Evolutionary conservation across 179 eudicot species (phyloP), one percentile per base, ranked within the genome.

Genomic region (Heliamphora pulchella): DNA sequence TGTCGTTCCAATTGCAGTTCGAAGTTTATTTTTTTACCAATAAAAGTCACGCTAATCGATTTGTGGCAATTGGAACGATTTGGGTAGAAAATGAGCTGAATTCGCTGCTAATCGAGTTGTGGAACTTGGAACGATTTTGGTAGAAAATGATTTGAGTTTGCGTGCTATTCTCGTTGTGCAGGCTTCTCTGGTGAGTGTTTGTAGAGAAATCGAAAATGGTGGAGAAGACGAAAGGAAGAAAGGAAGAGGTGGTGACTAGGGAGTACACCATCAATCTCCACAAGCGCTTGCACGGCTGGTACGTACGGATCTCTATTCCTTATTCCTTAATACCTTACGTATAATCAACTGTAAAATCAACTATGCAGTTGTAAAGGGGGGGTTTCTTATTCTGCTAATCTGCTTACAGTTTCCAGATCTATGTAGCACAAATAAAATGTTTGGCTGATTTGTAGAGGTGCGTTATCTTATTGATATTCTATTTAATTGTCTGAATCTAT

Each of bases 241-340:
- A 91, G 81, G 94, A 91, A 75, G 92, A 91, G 72, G 92, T 91
- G 71, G 94, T 91, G 39, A 84, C 90, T 20, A 83, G 94, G 82
- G 94, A 91, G 88, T 91, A 89, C 86, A 91, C 94, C 74, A 86
- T 91, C 70, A 91, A 91, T 74, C 94, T 89, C 76, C 94, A 91
- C 89, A 91, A 89, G 77, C 87, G 94, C 57, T 79, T 91, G 31
- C 94, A 91, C 81, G 86, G 92, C 68, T 91, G 94, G 94, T 91
- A 86, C 17, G 0, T 17, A 61, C 75, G 44, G 39, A 14, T 78
- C 39, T 58, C 41, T 58, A 4, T 3, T 48, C 31, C 31, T 31
- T 31, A 31, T 31, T 71, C 62, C 5, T 3, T 65, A 15, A 1
- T 9, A 20, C 62, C 22, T 22, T 2, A 43, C 18, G 75, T 48